Evolutionary conservation across 768 basidiomycete genomes (phyloP), one percentile per base, ranked within the genome.

Genomic region (Pleurotus djamor): DNA sequence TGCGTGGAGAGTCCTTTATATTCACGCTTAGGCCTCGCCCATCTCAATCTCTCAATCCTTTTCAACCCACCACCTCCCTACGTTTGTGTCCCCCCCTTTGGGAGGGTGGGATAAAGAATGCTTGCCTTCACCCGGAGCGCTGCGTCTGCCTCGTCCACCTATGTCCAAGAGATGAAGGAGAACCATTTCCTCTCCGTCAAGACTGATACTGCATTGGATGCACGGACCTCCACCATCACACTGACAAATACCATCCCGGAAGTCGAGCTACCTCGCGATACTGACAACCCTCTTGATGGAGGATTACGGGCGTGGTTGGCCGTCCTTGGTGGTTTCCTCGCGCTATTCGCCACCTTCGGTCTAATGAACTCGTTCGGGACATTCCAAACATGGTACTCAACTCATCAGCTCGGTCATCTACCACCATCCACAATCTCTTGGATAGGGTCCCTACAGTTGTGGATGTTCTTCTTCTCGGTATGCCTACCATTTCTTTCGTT

Each of bases 311-410:
- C 73, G 13, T 74, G 73, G 72, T 65, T 89, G 13, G 78, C 83
- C 1, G 82, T 90, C 38, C 66, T 83, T 44, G 89, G 89, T 0
- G 85, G 86, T 0, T 88, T 86, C 68, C 67, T 88, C 32, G 83
- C 84, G 6, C 74, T 90, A 6, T 84, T 88, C 71, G 86, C 81
- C 67, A 84, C 86, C 2, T 89, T 91, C 67, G 89, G 89, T 7
- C 86, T 84, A 63, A 83, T 89, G 75, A 86, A 78, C 55, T 81
- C 88, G 48, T 91, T 89, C 62, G 89, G 89, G 13, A 87, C 86
- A 44, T 91, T 84, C 68, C 86, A 89, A 68, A 71, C 83, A 10
- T 89, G 84, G 83, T 90, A 91, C 63, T 74, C 79, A 8, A 70
- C 69, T 12, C 83, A 91, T 68, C 84, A 89, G 67, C 76, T 91